These are phyloP conservation scores for Cytospora leucostoma DNA, from an alignment of 2,329 filamentous ascomycete genomes.

Conservation along the genomic window DNA sequence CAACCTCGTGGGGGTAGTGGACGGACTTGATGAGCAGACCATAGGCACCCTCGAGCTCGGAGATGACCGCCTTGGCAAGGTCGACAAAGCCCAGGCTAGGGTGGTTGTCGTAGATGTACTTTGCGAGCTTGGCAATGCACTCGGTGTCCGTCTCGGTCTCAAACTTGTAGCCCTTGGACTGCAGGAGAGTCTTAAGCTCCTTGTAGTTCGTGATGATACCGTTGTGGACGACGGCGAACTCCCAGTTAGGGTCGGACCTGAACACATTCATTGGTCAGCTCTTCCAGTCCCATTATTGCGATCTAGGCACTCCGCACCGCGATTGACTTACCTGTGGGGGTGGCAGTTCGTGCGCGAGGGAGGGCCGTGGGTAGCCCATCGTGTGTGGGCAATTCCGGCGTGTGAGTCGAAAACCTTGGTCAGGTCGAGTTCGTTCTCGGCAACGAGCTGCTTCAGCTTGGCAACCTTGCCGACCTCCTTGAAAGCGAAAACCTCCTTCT, in stretches of 20 bases:
- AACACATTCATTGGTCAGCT: slow-evolving; percentile 14
- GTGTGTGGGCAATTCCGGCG: slow-evolving; percentile 96
- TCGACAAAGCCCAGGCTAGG: slow-evolving; percentile 94
- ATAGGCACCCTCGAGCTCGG: slow-evolving; percentile 96
- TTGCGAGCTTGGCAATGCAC: slow-evolving; percentile 98
- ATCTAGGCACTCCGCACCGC: background rate
- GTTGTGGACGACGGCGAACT: slow-evolving; percentile 98
- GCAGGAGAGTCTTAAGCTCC: slow-evolving; percentile 91
- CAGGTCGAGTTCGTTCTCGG: slow-evolving; percentile 77
- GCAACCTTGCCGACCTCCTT: slow-evolving; percentile 99
- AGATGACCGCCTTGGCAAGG: slow-evolving; percentile 95
- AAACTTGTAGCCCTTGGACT: slow-evolving; percentile 95
- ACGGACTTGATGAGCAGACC: slow-evolving; percentile 97
- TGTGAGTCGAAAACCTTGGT: slow-evolving; percentile 97
- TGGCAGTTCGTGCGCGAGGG: slow-evolving; percentile 97
- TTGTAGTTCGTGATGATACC: slow-evolving; percentile 99
- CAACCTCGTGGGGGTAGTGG: slow-evolving; percentile 96
- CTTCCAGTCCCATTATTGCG: background rate
- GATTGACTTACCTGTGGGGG: slow-evolving; percentile 77
- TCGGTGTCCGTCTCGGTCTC: slow-evolving; percentile 99
- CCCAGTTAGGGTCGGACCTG: slow-evolving; percentile 91
- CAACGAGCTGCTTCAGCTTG: slow-evolving; percentile 92
- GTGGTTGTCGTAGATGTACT: slow-evolving; percentile 96
- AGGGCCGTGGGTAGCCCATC: slow-evolving; percentile 97
- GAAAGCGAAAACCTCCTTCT: slow-evolving; percentile 94